Percentiles rank a stretch among this genome's conserved stretches.
phyloP scores from a whole-genome alignment of 2,329 filamentous ascomycete genomes.

The Alternaria gaisen region DNA sequence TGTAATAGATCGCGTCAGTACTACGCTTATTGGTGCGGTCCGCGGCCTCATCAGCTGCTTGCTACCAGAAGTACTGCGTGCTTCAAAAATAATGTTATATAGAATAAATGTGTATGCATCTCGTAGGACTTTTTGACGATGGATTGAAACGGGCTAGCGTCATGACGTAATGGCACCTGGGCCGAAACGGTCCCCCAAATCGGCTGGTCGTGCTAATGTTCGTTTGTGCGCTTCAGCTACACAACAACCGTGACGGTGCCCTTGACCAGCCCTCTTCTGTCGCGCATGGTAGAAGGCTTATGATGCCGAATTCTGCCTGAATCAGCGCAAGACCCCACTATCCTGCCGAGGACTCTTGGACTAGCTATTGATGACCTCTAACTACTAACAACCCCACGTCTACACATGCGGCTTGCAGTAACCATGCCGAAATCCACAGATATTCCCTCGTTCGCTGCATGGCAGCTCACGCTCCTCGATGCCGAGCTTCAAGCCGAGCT shows the following conservation, averaged over 20 bases:
- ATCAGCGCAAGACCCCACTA: background rate
- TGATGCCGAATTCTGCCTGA: background rate
- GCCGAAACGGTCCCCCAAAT: background rate
- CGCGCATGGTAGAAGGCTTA: background rate
- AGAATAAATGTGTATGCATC: too few relatives aligned
- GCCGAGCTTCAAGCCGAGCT: slow-evolving; percentile 77
- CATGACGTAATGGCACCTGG: background rate
- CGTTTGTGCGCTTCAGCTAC: background rate
- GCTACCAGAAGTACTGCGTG: rapidly evolving
- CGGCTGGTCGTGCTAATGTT: background rate
- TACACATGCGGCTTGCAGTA: background rate
- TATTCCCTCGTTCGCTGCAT: slow-evolving; percentile 73
- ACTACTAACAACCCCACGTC: background rate
- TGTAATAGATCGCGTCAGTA: background rate
- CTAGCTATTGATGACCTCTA: background rate
- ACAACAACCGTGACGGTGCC: background rate
- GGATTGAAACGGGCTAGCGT: background rate
- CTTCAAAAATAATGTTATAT: background rate
- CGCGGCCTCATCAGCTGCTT: too few relatives aligned
- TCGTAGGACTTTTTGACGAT: background rate
- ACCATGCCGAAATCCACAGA: slow-evolving; percentile 54
- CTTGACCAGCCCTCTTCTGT: background rate
- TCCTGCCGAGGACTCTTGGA: background rate
- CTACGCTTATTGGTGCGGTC: too few relatives aligned
- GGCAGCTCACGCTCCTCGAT: slow-evolving; percentile 75